These are phyloP conservation scores for Ephemerocybe angulata DNA, from an alignment of 768 basidiomycete genomes.

Conservation along the genomic window DNA sequence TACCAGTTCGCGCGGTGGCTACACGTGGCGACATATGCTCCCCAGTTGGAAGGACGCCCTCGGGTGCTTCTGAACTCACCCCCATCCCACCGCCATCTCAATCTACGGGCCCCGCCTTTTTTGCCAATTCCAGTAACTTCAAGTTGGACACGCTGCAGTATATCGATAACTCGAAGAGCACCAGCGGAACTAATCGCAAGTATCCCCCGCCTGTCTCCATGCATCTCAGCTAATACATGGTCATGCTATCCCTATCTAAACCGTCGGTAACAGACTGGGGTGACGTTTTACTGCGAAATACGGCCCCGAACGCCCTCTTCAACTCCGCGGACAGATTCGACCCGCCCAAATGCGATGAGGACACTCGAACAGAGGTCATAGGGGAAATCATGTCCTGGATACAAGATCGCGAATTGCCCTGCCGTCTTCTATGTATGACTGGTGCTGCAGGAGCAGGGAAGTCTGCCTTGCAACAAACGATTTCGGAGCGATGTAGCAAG, in stretches of 20 bases:
- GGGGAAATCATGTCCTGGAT: slow-evolving; percentile 4
- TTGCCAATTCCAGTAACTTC: no score
- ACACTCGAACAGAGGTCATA: slow-evolving; percentile 3
- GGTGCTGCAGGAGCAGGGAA: slow-evolving; percentile 2
- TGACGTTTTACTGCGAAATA: background rate
- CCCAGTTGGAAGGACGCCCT: no score
- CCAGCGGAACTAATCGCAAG: no score
- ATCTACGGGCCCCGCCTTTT: no score
- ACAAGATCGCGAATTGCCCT: background rate
- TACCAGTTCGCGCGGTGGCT: no score
- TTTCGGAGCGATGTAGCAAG: slow-evolving; percentile 2
- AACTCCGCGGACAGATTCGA: slow-evolving; percentile 5
- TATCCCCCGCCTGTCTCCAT: no score
- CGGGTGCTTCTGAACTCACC: no score
- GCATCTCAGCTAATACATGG: no score
- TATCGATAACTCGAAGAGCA: no score
- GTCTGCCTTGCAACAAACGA: slow-evolving; percentile 7
- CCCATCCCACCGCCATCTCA: no score
- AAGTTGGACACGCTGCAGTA: no score
- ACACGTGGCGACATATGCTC: no score
- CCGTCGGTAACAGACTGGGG: background rate
- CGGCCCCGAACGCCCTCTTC: background rate
- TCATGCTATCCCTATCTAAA: background rate
- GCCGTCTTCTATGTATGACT: background rate
- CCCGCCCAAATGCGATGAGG: slow-evolving; percentile 9